Evolutionary conservation across 352 stramenopile genomes (phyloP).

Genomic region (Phytophthora colocasiae): DNA sequence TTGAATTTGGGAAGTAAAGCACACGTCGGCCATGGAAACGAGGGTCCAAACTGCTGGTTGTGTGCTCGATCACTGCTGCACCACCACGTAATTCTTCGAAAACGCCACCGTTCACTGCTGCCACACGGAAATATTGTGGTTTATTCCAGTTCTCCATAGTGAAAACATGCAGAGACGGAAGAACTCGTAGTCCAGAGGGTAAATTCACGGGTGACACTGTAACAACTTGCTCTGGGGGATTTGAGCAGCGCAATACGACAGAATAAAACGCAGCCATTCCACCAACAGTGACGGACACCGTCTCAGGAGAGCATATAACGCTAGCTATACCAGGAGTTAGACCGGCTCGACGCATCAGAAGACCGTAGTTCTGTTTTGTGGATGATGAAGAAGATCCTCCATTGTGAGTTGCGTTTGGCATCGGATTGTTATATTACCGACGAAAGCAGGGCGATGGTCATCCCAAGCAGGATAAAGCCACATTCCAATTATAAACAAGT

Average conservation of each 20-base stretch:
- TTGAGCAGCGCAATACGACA: constrained; percentile 46
- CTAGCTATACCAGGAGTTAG: constrained; percentile 37
- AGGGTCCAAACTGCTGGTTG: constrained; percentile 50
- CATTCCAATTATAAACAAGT: constrained; percentile 24
- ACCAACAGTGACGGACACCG: constrained; percentile 51
- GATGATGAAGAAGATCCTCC: background rate
- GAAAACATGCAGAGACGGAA: constrained; percentile 59
- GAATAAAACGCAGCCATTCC: constrained; percentile 65
- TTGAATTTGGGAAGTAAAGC: constrained; percentile 42
- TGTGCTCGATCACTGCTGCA: constrained; percentile 52
- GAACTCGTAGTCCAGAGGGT: constrained; percentile 56
- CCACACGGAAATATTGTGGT: constrained; percentile 61
- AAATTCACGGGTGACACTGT: constrained; percentile 58
- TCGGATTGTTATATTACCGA: background rate
- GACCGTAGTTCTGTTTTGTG: constrained; percentile 16
- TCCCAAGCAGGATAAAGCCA: background rate
- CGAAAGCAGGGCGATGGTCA: background rate
- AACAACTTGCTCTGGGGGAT: constrained; percentile 46
- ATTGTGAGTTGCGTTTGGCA: constrained; percentile 9
- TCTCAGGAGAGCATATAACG: constrained; percentile 44
- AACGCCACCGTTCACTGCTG: constrained; percentile 35
- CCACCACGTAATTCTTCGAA: constrained; percentile 38
- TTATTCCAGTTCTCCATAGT: constrained; percentile 50
- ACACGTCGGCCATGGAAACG: constrained; percentile 56
- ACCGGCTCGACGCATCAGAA: constrained; percentile 24